Base-by-base conservation (phyloP, 306 rosid genomes). In the Acmispon strigosus region DNA sequence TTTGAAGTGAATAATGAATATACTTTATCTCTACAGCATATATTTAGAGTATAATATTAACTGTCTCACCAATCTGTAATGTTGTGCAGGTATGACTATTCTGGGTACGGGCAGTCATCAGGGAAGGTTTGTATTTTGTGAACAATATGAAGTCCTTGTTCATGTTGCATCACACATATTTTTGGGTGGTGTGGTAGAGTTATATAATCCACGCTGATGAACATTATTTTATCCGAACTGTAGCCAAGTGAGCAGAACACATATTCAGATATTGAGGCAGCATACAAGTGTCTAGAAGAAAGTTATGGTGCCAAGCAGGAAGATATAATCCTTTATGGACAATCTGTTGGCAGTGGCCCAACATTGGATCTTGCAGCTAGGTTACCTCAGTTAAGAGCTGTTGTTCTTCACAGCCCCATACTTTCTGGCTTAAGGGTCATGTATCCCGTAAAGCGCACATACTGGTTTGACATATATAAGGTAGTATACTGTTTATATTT, bases 191-290 rank as follows among this genome's bases (percentile, higher is more conserved):
- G 45, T 32, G 37, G 16, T 82, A 55, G 72, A 29, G 55, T 74
- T 77, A 55, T 71, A 37, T 61, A 71, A 24, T 77, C 6, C 16
- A 39, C 72, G 20, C 44, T 68, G 60, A 77, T 71, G 74, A 61
- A 61, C 63, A 51, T 61, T 52, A 47, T 42, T 77, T 80, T 72
- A 66, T 73, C 22, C 72, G 22, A 72, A 58, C 59, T 84, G 88
- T 87, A 92, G 98, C 95, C 98, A 70, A 89, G 92, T 70, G 98
- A 92, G 83, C 98, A 92, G 84, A 92, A 89, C 58, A 92, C 98
- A 48, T 92, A 92, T 66, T 90, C 96, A 18, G 98, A 92, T 78
- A 92, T 92, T 73, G 98, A 92, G 84, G 95, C 98, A 58, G 95
- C 79, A 29, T 92, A 92, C 52, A 92, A 88, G 72, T 87, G 96